phyloP scores from a whole-genome alignment of 208 protist species.

The Acanthamoeba pearcei region DNA sequence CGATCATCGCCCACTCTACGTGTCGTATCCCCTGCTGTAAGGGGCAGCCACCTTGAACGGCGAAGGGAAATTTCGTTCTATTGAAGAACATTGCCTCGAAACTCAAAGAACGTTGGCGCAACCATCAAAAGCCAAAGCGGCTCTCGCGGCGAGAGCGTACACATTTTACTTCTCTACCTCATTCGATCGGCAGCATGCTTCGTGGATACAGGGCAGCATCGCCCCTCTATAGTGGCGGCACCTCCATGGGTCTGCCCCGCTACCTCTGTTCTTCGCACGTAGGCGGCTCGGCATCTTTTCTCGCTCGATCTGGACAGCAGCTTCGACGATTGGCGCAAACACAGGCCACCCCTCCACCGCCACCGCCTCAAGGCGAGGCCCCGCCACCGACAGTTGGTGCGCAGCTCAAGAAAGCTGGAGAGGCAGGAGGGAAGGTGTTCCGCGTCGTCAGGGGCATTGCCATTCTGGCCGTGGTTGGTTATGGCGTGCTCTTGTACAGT shows the following conservation, averaged over 20 bases:
- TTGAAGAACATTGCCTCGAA: too few species aligned
- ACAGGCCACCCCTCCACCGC: not conserved
- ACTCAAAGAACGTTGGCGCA: too few species aligned
- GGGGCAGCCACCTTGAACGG: too few species aligned
- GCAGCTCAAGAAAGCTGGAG: not conserved
- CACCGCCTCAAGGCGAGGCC: not conserved
- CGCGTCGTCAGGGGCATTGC: not conserved
- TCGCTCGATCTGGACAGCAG: not conserved
- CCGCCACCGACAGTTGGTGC: not conserved
- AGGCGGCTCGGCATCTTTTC: not conserved
- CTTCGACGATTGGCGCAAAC: not conserved
- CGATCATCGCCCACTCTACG: conserved; percentile 17
- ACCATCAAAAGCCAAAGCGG: too few species aligned
- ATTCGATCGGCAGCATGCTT: not conserved
- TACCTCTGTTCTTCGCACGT: not conserved
- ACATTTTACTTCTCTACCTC: too few species aligned
- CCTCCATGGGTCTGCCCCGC: not conserved
- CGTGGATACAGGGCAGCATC: not conserved
- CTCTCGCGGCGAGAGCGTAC: too few species aligned
- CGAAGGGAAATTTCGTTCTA: too few species aligned
- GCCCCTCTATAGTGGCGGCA: not conserved
- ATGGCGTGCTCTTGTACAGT: conserved; percentile 15
- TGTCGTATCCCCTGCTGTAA: not conserved
- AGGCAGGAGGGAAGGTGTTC: not conserved
- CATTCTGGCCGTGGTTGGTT: not conserved